Percentiles rank a stretch among this genome's conserved stretches.
phyloP scores from a whole-genome alignment of 345 rosid genomes.

The Arabidopsis suecica region DNA sequence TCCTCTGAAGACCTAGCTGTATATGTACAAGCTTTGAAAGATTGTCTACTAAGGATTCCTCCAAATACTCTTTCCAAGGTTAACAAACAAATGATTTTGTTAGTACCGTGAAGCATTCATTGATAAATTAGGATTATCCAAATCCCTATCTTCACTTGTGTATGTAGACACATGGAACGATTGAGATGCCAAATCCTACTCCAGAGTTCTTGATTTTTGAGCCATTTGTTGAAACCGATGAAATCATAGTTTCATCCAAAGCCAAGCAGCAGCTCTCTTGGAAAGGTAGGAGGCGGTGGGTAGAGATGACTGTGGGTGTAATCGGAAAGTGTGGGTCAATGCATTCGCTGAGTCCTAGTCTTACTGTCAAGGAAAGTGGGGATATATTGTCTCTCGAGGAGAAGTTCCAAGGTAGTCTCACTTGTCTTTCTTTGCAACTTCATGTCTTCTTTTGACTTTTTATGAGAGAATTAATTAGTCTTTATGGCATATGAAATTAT shows the following conservation, averaged over 20 bases:
- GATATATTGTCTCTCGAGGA: slow-evolving; percentile 94
- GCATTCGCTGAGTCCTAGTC: slow-evolving; percentile 85
- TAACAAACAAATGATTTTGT: not conserved
- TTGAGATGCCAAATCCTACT: slow-evolving; percentile 94
- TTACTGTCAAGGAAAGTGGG: slow-evolving; percentile 90
- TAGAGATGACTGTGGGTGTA: slow-evolving; percentile 91
- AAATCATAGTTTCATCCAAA: slow-evolving; percentile 68
- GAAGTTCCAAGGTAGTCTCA: slow-evolving; percentile 81
- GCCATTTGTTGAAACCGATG: slow-evolving; percentile 92
- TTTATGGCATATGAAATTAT: slow-evolving; percentile 25
- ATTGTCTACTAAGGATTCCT: slow-evolving; percentile 73
- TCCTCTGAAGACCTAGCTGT: slow-evolving; percentile 70
- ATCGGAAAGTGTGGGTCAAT: slow-evolving; percentile 73
- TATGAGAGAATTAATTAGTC: slow-evolving; percentile 8
- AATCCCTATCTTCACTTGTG: slow-evolving; percentile 9
- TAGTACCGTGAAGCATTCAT: not conserved
- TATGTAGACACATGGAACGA: slow-evolving; percentile 81
- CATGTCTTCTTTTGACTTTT: not conserved
- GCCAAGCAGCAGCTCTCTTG: slow-evolving; percentile 58
- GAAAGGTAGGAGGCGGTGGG: slow-evolving; percentile 83
- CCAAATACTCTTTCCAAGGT: slow-evolving; percentile 91
- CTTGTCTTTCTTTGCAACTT: slow-evolving; percentile 21
- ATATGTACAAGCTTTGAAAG: slow-evolving; percentile 75
- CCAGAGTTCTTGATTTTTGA: slow-evolving; percentile 84
- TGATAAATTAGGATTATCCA: slow-evolving; percentile 16